Conservation (phyloP, 2,329 filamentous ascomycete species). For the Diaporthe helianthi region DNA sequence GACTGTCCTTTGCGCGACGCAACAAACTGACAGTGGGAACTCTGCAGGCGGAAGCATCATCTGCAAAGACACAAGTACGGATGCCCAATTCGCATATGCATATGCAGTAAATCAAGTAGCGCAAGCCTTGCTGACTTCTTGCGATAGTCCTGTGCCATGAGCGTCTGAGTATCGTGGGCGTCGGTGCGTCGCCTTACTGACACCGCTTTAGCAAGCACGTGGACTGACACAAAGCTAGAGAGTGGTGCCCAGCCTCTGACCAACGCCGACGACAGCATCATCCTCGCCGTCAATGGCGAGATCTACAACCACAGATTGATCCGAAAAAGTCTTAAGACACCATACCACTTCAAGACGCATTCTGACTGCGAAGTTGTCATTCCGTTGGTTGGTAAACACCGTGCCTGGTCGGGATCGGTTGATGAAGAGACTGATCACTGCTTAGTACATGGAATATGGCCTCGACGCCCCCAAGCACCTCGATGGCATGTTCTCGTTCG, state of each 20-base stretch:
- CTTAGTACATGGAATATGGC: constrained; percentile 87
- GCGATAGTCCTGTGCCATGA: constrained; percentile 89
- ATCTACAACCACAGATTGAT: constrained; percentile 99
- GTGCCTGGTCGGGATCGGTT: too few relatives aligned
- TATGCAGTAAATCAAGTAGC: neutral
- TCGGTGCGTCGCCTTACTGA: constrained; percentile 70
- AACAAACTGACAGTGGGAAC: constrained; percentile 28
- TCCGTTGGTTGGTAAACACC: constrained; percentile 74
- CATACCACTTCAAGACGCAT: constrained; percentile 97
- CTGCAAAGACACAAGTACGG: constrained; percentile 87
- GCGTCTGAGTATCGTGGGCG: constrained; percentile 95
- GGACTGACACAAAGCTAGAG: constrained; percentile 61
- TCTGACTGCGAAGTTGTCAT: constrained; percentile 99
- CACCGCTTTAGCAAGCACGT: constrained; percentile 15
- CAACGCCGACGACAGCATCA: constrained; percentile 86
- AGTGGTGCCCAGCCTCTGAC: constrained; percentile 94
- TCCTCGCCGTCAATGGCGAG: constrained; percentile 97
- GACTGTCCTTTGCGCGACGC: constrained; percentile 35
- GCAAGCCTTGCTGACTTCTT: constrained; percentile 40
- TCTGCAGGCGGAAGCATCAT: constrained; percentile 82
- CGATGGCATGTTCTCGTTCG: constrained; percentile 99
- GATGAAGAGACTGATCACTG: neutral
- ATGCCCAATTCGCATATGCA: neutral
- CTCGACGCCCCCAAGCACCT: constrained; percentile 91
- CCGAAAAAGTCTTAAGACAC: constrained; percentile 81